Conservation (phyloP, 768 basidiomycete genomes). For the Xerocomellus intermedius region DNA sequence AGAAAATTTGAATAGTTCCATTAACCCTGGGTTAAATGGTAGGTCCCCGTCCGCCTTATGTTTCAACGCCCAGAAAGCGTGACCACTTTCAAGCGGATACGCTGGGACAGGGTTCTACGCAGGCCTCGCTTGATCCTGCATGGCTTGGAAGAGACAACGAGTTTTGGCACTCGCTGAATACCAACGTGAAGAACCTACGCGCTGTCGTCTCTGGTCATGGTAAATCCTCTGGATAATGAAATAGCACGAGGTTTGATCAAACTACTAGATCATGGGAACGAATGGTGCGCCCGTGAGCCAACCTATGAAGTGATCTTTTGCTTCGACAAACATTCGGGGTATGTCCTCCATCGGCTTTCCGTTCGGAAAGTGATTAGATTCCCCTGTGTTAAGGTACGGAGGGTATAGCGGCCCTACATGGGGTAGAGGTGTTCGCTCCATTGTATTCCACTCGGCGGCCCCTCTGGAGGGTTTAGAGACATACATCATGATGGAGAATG, state of each 20-base stretch:
- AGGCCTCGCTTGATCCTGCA: conserved; percentile 43
- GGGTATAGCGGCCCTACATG: conserved; percentile 51
- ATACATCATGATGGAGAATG: conserved; percentile 64
- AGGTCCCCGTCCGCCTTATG: not conserved
- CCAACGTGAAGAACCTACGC: conserved; percentile 60
- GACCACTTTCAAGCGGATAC: conserved; percentile 44
- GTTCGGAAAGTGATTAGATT: not conserved
- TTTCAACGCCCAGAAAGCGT: not conserved
- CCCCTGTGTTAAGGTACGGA: conserved; percentile 52
- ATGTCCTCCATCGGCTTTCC: conserved; percentile 1
- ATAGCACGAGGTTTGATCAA: not conserved
- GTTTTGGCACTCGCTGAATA: conserved; percentile 63
- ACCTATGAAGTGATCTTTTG: conserved; percentile 66
- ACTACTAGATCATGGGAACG: conserved; percentile 66
- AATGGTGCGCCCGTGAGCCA: conserved; percentile 74
- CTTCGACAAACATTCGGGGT: conserved; percentile 78
- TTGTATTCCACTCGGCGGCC: conserved; percentile 52
- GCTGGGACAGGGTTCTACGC: conserved; percentile 57
- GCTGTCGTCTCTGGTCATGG: conserved; percentile 73
- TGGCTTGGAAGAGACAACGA: conserved; percentile 48
- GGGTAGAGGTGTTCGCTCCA: conserved; percentile 66
- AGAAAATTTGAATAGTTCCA: conserved; percentile 36
- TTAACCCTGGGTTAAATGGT: conserved; percentile 46
- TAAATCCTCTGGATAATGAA: conserved; percentile 23
- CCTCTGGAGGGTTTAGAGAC: conserved; percentile 51